These are phyloP conservation scores for Camellia lanceoleosa DNA, from an alignment of 148 eudicot species.

Conservation along the genomic window DNA sequence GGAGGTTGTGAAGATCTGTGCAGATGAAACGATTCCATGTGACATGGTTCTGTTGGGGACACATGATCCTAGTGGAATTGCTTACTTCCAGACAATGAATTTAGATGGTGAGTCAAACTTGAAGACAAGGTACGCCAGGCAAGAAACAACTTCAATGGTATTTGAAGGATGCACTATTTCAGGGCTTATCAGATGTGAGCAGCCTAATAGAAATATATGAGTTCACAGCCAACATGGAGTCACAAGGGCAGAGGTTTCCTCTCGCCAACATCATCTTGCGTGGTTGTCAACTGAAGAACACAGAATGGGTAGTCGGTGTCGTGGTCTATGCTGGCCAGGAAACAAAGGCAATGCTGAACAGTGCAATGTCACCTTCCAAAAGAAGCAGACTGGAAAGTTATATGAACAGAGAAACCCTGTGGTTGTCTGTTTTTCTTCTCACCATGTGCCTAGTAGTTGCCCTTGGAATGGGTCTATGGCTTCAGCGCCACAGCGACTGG, in stretches of 20 bases:
- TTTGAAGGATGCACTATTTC: conserved; percentile 50
- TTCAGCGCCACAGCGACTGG: conserved; percentile 53
- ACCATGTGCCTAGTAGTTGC: conserved; percentile 85
- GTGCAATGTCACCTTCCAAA: conserved; percentile 83
- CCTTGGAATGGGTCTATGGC: conserved; percentile 88
- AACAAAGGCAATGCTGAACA: conserved; percentile 95
- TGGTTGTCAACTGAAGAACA: conserved; percentile 95
- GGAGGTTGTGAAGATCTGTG: conserved; percentile 76
- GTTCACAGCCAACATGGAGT: conserved; percentile 91
- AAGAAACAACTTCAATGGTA: conserved; percentile 69
- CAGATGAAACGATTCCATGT: conserved; percentile 82
- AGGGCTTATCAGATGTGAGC: conserved; percentile 86
- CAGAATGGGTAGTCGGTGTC: conserved; percentile 88
- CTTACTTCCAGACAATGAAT: conserved; percentile 94
- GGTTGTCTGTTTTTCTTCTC: conserved; percentile 84
- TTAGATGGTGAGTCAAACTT: conserved; percentile 96
- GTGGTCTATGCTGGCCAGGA: conserved; percentile 98
- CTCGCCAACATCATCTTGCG: conserved; percentile 88
- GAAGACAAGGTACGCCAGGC: conserved; percentile 93
- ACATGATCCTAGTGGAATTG: conserved; percentile 85
- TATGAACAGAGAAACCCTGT: conserved; percentile 90
- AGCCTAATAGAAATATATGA: conserved; percentile 93
- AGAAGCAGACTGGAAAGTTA: conserved; percentile 85
- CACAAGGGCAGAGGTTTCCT: conserved; percentile 58
- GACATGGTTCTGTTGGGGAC: conserved; percentile 85